Percentiles rank a stretch among this genome's conserved stretches.
These are phyloP conservation scores for Cryoendolithus antarcticus DNA, from an alignment of 2,329 filamentous ascomycete genomes.

Conservation along the genomic window DNA sequence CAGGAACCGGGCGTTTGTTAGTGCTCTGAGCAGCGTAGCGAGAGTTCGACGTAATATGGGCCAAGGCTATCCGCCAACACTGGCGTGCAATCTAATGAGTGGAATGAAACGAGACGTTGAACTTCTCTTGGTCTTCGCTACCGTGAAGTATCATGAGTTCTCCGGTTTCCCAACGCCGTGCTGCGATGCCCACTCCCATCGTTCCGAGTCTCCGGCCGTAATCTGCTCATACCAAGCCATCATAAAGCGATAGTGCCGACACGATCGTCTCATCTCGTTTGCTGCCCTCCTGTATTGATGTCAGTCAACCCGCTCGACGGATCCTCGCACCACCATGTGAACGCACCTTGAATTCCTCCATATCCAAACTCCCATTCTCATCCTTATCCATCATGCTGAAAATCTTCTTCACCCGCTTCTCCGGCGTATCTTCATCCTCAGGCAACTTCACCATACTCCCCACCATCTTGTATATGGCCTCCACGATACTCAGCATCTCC, in stretches of 20 bases:
- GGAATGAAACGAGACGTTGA: no score
- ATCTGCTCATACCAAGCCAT: slow-evolving; percentile 58
- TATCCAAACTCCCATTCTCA: slow-evolving; percentile 91
- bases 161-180: no score
- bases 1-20: no score
- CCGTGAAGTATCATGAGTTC: no score
- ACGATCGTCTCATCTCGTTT: slow-evolving; percentile 99
- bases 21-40: no score
- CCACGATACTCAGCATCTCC: slow-evolving; percentile 96
- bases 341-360: slow-evolving; percentile 77
- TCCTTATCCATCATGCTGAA: slow-evolving; percentile 99
- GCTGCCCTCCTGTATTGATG: slow-evolving; percentile 57
- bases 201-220: no score
- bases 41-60: no score
- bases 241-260: slow-evolving; percentile 88
- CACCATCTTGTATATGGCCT: slow-evolving; percentile 99
- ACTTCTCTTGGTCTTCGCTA: no score
- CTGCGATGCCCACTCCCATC: no score
- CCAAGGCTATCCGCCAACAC: no score
- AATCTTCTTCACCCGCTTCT: slow-evolving; percentile 96
- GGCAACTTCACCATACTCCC: slow-evolving; percentile 98
- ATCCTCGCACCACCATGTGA: no score
- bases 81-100: no score
- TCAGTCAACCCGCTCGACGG: slow-evolving; percentile 6
- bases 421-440: slow-evolving; percentile 95